phyloP scores from a whole-genome alignment of 257 asterid species.

The Solanum gandarillasii region DNA sequence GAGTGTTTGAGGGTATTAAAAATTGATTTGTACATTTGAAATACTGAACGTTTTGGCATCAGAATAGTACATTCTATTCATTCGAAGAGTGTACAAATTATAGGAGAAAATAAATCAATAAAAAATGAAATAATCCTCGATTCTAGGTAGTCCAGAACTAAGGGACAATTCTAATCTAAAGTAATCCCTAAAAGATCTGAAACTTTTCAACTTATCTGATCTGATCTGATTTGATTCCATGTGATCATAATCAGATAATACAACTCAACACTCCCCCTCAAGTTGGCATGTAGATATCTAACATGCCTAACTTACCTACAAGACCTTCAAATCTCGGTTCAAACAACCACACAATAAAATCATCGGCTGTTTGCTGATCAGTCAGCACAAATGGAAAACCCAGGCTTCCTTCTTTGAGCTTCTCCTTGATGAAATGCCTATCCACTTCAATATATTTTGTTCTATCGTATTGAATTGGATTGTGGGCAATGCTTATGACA shows the following conservation, averaged over 20 bases:
- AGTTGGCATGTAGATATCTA: not conserved
- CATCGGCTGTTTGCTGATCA: not conserved
- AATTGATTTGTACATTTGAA: not conserved
- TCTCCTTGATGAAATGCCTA: not conserved
- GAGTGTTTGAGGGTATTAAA: not conserved
- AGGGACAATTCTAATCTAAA: not conserved
- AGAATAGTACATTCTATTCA: not conserved
- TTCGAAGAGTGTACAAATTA: not conserved
- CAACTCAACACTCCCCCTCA: not conserved
- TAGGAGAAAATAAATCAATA: not conserved
- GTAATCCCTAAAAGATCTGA: not conserved
- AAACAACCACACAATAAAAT: not conserved
- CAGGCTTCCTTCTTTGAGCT: not conserved
- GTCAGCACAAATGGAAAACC: not conserved
- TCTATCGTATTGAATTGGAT: not conserved
- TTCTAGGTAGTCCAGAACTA: not conserved
- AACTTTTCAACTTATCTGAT: not conserved
- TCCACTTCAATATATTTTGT: not conserved
- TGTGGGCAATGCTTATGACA: not conserved
- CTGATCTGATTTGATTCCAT: not conserved
- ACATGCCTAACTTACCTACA: not conserved
- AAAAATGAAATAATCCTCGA: not conserved
- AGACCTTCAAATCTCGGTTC: not conserved
- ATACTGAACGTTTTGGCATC: not conserved
- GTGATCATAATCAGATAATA: not conserved